phyloP scores from a whole-genome alignment of 371 early-diverging fungal species.

The Mortierella sp. region DNA sequence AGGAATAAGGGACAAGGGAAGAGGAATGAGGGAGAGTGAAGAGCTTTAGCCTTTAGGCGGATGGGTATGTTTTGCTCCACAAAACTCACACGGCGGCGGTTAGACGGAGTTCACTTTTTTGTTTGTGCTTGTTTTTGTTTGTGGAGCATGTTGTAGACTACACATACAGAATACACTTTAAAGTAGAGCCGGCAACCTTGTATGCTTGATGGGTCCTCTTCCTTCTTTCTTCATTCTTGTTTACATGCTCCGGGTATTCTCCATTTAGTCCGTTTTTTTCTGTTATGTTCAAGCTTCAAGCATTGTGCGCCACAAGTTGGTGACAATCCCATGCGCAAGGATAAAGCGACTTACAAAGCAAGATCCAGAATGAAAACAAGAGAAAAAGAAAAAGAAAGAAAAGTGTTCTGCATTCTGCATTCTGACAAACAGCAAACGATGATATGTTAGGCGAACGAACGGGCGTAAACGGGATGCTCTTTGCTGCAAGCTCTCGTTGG shows the following conservation, averaged over 20 bases:
- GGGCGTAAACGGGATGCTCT: conserved; percentile 1
- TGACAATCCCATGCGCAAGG: neutral
- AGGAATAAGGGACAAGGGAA: neutral
- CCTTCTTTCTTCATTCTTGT: neutral
- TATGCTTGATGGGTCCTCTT: neutral
- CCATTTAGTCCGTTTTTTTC: neutral
- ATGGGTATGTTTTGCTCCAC: neutral
- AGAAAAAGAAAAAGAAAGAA: neutral
- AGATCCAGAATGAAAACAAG: neutral
- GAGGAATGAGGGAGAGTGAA: neutral
- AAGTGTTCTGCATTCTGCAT: neutral
- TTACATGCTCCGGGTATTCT: neutral
- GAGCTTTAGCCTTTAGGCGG: conserved; percentile 7
- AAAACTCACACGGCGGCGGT: conserved; percentile 12
- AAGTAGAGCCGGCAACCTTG: conserved; percentile 7
- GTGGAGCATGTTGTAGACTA: conserved; percentile 1
- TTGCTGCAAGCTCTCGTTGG: too few relatives aligned
- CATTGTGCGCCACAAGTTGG: neutral
- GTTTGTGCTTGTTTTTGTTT: neutral
- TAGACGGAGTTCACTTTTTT: neutral
- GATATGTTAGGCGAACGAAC: neutral
- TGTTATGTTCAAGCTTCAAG: too few relatives aligned
- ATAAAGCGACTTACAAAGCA: conserved; percentile 2
- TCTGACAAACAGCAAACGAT: neutral
- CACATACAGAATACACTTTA: neutral